Conservation (phyloP, 805 yeast genomes). For the Candida khao-thaluensis region DNA sequence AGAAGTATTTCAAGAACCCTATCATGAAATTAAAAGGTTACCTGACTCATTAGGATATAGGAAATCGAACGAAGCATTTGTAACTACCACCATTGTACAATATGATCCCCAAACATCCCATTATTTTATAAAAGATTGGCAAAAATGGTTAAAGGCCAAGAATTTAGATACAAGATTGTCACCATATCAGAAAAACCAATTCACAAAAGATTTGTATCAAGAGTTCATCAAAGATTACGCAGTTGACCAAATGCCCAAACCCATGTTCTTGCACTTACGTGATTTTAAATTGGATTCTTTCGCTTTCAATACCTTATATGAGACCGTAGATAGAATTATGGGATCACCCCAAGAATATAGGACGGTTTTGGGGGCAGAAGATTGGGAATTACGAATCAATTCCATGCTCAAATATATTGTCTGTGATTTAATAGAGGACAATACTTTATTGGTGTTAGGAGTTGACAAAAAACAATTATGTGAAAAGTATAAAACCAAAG, state of each 20-base stretch:
- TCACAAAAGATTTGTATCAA: slow-evolving; percentile 21
- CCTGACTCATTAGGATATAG: slow-evolving; percentile 15
- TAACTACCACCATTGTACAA: slow-evolving; percentile 34
- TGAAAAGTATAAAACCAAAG: not conserved
- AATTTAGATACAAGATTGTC: slow-evolving; percentile 28
- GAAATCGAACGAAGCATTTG: slow-evolving; percentile 16
- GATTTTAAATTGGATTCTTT: slow-evolving; percentile 34
- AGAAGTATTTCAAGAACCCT: slow-evolving; percentile 34
- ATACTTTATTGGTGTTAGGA: not conserved
- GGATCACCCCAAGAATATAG: slow-evolving; percentile 20
- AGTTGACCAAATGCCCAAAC: slow-evolving; percentile 20
- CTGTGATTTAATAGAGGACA: slow-evolving; percentile 23
- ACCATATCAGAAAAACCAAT: slow-evolving; percentile 30
- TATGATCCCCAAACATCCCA: slow-evolving; percentile 22
- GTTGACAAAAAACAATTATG: not conserved
- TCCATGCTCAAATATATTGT: slow-evolving; percentile 31
- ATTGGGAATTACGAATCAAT: slow-evolving; percentile 38
- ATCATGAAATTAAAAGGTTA: slow-evolving; percentile 23
- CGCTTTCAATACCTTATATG: slow-evolving; percentile 15
- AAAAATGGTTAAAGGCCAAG: slow-evolving; percentile 22
- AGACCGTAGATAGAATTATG: slow-evolving; percentile 22
- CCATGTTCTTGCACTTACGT: slow-evolving; percentile 21
- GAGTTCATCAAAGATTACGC: slow-evolving; percentile 16
- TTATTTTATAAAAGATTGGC: slow-evolving; percentile 22
- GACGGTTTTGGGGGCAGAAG: slow-evolving; percentile 13